These are phyloP conservation scores for Lasiosphaeriaceae sp. DNA, from an alignment of 495 filamentous ascomycete species.

Conservation along the genomic window DNA sequence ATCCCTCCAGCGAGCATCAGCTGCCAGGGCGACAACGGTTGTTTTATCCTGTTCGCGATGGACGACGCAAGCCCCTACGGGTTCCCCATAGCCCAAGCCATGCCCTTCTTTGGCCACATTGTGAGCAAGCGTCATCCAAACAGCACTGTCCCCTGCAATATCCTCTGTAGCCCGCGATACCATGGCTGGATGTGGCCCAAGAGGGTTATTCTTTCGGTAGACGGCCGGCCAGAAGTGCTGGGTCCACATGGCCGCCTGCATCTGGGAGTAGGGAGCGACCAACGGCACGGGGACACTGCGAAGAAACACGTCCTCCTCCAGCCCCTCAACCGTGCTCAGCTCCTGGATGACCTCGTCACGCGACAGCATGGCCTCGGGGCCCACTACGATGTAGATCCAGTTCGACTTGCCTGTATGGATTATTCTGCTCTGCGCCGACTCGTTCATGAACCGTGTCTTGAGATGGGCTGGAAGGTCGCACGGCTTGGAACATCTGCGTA, in stretches of 20 bases:
- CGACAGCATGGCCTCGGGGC: slow-evolving; percentile 35
- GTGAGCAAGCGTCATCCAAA: slow-evolving; percentile 68
- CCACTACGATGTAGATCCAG: slow-evolving; percentile 47
- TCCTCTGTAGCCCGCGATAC: slow-evolving; percentile 53
- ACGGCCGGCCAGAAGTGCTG: slow-evolving; percentile 79
- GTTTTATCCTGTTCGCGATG: slow-evolving; percentile 46
- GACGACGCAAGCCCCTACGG: slow-evolving; percentile 79
- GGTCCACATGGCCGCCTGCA: slow-evolving; percentile 75
- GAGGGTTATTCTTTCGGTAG: slow-evolving; percentile 78
- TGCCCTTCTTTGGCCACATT: slow-evolving; percentile 56
- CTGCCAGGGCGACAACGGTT: slow-evolving; percentile 65
- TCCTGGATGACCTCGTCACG: slow-evolving; percentile 34
- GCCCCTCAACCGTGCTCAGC: slow-evolving; percentile 31
- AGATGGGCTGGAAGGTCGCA: slow-evolving; percentile 58
- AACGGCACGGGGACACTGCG: slow-evolving; percentile 62
- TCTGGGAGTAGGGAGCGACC: slow-evolving; percentile 65
- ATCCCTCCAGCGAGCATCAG: slow-evolving; percentile 68
- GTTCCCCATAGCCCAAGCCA: slow-evolving; percentile 56
- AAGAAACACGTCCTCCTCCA: slow-evolving; percentile 46
- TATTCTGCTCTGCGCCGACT: slow-evolving; percentile 35
- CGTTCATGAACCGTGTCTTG: slow-evolving; percentile 45
- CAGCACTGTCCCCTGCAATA: slow-evolving; percentile 49
- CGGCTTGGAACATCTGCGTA: slow-evolving; percentile 75
- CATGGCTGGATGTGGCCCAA: slow-evolving; percentile 66
- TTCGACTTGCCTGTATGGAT: slow-evolving; percentile 45